Base-by-base conservation (phyloP, 2,329 filamentous ascomycete species). In the Diaporthe longicolla region DNA sequence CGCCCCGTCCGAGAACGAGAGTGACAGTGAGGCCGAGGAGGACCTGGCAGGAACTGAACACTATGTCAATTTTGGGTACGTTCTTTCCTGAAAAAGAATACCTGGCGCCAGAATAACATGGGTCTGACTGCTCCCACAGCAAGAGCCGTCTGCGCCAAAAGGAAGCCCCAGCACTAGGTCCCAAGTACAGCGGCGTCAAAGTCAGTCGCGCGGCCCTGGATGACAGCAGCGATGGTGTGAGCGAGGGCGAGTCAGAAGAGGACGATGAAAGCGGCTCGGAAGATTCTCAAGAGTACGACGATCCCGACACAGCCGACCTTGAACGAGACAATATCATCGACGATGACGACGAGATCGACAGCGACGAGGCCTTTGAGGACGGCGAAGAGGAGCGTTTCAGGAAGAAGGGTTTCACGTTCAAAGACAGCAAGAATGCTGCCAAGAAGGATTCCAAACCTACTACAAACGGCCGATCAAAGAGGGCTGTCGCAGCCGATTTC, bases 341-440 rank as follows among this genome's bases (percentile, higher is more conserved):
- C 57, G 91, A 91, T 73, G 83, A 81, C 74, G 83, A 81, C 37
- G 90, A 92, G 77, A 92, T 92, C 73, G 87, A 89, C 65, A 92
- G 90, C 78, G 90, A 92, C 73, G 84, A 89, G 48, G 96, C 95
- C 0, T 92, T 98, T 80, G 94, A 92, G 4, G 92, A 93, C 71
- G 97, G 94, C 77, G 96, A 98, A 78, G 92, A 94, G 77, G 95
- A 97, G 81, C 89, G 89, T 69, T 95, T 98, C 79, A 91, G 93
- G 55, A 74, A 70, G 24, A 75, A 72, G 77, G 91, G 90, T 0
- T 98, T 94, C 80, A 90, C 85, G 0, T 92, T 92, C 76, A 84
- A 88, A 43, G 90, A 89, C 29, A 92, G 89, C 81, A 80, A 80
- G 63, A 68, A 83, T 79, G 50, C 72, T 45, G 24, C 85, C 24